phyloP scores from a whole-genome alignment of 352 stramenopile species.

The Pythium oligandrum region DNA sequence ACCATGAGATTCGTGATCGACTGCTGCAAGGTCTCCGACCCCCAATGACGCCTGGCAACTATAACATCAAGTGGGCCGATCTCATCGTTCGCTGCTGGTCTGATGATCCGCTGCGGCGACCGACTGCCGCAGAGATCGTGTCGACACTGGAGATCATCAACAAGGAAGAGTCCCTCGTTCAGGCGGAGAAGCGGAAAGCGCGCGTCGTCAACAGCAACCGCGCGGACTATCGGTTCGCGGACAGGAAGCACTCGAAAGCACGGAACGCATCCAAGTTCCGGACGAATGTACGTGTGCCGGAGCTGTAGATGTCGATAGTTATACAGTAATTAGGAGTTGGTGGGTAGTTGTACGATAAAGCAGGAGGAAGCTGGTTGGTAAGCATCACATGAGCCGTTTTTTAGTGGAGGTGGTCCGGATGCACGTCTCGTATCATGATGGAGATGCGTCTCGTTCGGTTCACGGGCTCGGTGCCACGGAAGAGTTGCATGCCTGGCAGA shows the following conservation, averaged over 20 bases:
- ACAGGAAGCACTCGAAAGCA: slow-evolving; percentile 44
- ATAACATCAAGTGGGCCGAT: slow-evolving; percentile 81
- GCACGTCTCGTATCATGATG: slow-evolving; percentile 79
- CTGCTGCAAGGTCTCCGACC: slow-evolving; percentile 71
- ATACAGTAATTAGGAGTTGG: slow-evolving; percentile 1
- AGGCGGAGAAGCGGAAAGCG: slow-evolving; percentile 61
- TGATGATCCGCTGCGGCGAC: slow-evolving; percentile 60
- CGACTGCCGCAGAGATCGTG: slow-evolving; percentile 78
- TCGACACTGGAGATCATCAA: slow-evolving; percentile 74
- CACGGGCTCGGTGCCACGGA: slow-evolving; percentile 46
- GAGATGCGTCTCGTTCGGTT: slow-evolving; percentile 73
- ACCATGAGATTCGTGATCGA: slow-evolving; percentile 71
- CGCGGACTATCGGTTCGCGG: slow-evolving; percentile 68
- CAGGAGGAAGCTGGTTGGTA: too few relatives aligned
- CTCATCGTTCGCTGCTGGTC: slow-evolving; percentile 84
- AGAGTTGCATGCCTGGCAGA: slow-evolving; percentile 54
- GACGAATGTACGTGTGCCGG: slow-evolving; percentile 55
- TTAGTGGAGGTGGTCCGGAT: slow-evolving; percentile 26
- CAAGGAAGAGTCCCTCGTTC: slow-evolving; percentile 57
- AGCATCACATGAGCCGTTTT: too few relatives aligned
- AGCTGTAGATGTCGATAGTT: neutral
- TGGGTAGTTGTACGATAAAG: slow-evolving; percentile 1
- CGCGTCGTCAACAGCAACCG: slow-evolving; percentile 77
- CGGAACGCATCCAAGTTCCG: slow-evolving; percentile 54
- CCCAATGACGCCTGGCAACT: slow-evolving; percentile 69